A percentile compares a stretch with the other conserved stretches of the same genome.
Conservation (phyloP, 148 eudicot genomes). For the Fallopia convolvulus region DNA sequence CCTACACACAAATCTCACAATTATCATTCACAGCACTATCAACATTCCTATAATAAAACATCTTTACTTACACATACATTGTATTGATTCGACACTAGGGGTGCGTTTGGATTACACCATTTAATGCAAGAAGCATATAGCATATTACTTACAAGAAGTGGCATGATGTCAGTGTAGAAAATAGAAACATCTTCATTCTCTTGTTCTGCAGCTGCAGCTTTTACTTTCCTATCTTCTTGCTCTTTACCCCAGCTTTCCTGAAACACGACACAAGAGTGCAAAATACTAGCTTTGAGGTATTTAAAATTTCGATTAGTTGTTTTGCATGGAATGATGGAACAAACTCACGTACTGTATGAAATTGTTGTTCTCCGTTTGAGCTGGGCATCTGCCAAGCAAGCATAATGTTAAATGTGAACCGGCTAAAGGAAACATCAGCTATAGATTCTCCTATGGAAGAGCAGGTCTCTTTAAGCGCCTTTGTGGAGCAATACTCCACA, state of each 20-base stretch:
- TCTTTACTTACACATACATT: not conserved
- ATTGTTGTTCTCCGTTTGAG: slow-evolving; percentile 48
- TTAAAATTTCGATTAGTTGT: not conserved
- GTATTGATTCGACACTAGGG: too few relatives aligned
- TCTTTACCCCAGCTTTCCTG: slow-evolving; percentile 76
- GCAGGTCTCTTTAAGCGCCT: slow-evolving; percentile 40
- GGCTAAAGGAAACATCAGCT: slow-evolving; percentile 51
- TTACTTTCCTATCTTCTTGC: slow-evolving; percentile 50
- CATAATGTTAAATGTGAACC: slow-evolving; percentile 92
- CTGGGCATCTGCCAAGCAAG: slow-evolving; percentile 84
- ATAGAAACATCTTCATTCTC: slow-evolving; percentile 71
- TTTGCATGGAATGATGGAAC: not conserved
- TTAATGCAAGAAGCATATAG: not conserved
- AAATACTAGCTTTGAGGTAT: too few relatives aligned
- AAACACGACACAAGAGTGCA: not conserved
- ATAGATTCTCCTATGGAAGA: slow-evolving; percentile 34
- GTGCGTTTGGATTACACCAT: too few relatives aligned
- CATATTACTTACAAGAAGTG: slow-evolving; percentile 59
- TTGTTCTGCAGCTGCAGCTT: slow-evolving; percentile 12
- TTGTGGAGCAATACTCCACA: slow-evolving; percentile 62
- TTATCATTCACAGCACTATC: too few relatives aligned
- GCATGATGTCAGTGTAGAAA: slow-evolving; percentile 89
- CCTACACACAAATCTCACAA: slow-evolving; percentile 29
- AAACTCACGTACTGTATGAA: slow-evolving; percentile 27
- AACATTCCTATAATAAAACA: not conserved